These are phyloP conservation scores for Aspergillus spinulosporus DNA, from an alignment of 2,329 filamentous ascomycete genomes.

Conservation along the genomic window DNA sequence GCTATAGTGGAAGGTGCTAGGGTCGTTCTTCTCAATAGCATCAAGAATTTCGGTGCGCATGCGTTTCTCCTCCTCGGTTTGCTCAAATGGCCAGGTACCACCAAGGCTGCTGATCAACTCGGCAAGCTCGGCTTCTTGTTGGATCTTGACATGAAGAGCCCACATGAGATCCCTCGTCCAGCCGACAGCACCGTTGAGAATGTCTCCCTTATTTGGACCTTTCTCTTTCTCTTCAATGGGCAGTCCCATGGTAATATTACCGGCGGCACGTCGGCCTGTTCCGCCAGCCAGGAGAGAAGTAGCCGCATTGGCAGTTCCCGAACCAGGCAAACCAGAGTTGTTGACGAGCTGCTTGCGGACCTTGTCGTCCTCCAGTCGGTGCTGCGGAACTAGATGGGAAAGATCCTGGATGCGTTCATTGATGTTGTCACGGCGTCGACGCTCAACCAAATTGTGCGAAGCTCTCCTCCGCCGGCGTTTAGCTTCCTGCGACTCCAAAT, in stretches of 20 bases:
- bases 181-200: slow-evolving; percentile 92
- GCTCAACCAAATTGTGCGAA: slow-evolving; percentile 95
- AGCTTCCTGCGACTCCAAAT: slow-evolving; percentile 81
- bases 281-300: slow-evolving; percentile 86
- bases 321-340: slow-evolving; percentile 84
- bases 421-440: slow-evolving; percentile 93
- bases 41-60: slow-evolving; percentile 94
- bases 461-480: slow-evolving; percentile 89
- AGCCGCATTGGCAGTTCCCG: slow-evolving; percentile 58
- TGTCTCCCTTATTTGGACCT: slow-evolving; percentile 97
- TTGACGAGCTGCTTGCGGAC: slow-evolving; percentile 92
- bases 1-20: slow-evolving; percentile 76
- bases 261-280: slow-evolving; percentile 75
- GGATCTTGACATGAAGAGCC: slow-evolving; percentile 85
- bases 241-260: slow-evolving; percentile 87
- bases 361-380: slow-evolving; percentile 95
- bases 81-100: slow-evolving; percentile 74
- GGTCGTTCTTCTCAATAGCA: slow-evolving; percentile 77
- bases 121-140: slow-evolving; percentile 83
- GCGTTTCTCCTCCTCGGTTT: slow-evolving; percentile 87
- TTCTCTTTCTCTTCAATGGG: slow-evolving; percentile 98
- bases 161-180: slow-evolving; percentile 99
- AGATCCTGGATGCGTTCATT: slow-evolving; percentile 98
- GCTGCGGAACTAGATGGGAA: slow-evolving; percentile 85
- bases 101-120: slow-evolving; percentile 72